These are phyloP conservation scores for Vitis labrusca DNA, from an alignment of 164 flowering plant species.

Conservation along the genomic window DNA sequence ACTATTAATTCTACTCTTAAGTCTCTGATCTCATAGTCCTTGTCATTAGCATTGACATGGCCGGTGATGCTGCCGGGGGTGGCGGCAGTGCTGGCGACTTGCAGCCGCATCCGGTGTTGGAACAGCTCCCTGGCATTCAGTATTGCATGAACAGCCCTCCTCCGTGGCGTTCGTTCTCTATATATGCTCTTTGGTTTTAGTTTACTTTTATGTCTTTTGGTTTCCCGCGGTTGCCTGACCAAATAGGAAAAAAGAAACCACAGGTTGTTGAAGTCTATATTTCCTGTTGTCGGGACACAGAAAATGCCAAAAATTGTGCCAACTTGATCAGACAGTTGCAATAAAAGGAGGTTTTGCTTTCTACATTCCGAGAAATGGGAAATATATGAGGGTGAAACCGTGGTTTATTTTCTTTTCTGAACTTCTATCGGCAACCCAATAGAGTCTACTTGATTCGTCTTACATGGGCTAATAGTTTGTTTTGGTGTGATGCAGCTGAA, in stretches of 20 bases:
- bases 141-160: slow-evolving; percentile 60
- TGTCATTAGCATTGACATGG: background rate
- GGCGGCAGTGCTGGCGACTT: slow-evolving; percentile 18
- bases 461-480: background rate
- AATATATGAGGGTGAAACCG: background rate
- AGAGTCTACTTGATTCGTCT: background rate
- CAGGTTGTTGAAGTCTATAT: background rate
- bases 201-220: background rate
- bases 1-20: no score
- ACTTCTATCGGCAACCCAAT: background rate
- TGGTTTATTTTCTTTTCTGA: background rate
- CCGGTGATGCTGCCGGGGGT: slow-evolving; percentile 1
- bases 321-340: background rate
- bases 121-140: slow-evolving; percentile 45
- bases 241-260: background rate
- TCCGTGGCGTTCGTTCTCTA: slow-evolving; percentile 45
- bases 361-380: background rate
- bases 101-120: slow-evolving; percentile 51
- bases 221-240: no score
- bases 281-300: no score
- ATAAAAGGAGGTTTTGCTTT: background rate
- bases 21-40: no score
- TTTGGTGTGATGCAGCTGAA: slow-evolving; percentile 45
- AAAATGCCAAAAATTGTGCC: background rate
- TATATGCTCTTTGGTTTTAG: background rate